Conservation (phyloP, 495 filamentous ascomycete species). For the Daldinia grandis region DNA sequence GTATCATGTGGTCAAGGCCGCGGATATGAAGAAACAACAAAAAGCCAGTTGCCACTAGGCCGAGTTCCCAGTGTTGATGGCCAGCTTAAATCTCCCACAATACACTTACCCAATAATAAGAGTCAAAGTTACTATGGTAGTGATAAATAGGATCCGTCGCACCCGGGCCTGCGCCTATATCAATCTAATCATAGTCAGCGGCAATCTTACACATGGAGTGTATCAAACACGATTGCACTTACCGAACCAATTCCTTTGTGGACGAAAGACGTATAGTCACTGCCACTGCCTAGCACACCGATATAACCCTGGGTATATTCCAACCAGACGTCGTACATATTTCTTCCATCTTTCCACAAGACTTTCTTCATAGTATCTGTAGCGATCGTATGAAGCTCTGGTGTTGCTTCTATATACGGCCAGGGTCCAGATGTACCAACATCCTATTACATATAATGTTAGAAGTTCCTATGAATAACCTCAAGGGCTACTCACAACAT, state of each 20-base stretch:
- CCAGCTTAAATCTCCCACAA: not conserved
- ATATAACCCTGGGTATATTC: conserved; percentile 49
- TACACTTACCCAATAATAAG: conserved; percentile 68
- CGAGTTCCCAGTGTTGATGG: not conserved
- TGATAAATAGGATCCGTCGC: conserved; percentile 63
- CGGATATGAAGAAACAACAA: too few species aligned
- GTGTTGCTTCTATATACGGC: conserved; percentile 74
- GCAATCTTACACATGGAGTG: not conserved
- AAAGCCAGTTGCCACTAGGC: not conserved
- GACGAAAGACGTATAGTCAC: conserved; percentile 87
- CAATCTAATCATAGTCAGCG: conserved; percentile 54
- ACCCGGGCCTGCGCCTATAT: conserved; percentile 72
- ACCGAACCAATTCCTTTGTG: conserved; percentile 80
- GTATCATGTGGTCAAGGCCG: not conserved
- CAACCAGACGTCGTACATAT: conserved; percentile 71
- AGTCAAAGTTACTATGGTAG: conserved; percentile 86
- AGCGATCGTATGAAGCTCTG: conserved; percentile 76
- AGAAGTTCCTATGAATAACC: not conserved
- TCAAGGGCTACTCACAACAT: conserved; percentile 57
- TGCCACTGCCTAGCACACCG: conserved; percentile 76
- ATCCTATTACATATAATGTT: conserved; percentile 51
- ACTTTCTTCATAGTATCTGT: conserved; percentile 71
- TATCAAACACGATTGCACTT: conserved; percentile 60
- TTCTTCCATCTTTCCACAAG: conserved; percentile 74
- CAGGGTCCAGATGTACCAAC: conserved; percentile 74